Evolutionary conservation across 1,139 yeast species (phyloP), one percentile per base, ranked within the genome.

Genomic region (Kurtzmaniella quercitrusa): DNA sequence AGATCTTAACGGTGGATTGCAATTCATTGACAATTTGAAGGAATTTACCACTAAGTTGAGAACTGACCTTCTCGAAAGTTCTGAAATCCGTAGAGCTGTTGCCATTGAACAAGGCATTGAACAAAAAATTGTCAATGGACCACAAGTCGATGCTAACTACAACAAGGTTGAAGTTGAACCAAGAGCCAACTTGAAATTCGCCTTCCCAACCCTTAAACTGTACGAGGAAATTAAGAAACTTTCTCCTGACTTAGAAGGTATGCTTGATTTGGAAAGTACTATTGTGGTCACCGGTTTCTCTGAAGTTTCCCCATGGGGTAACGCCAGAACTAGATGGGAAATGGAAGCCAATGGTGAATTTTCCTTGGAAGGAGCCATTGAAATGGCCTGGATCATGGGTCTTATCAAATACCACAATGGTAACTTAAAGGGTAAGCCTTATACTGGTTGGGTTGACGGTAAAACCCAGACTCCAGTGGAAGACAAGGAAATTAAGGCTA

Each of bases 371-470:
- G 98, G 98, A 62, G 86, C 96, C 61, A 86, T 93, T 63, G 98
- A 93, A 75, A 91, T 93, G 96, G 98, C 98, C 43, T 93, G 98
- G 98, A 90, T 93, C 56, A 93, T 93, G 98, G 98, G 98, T 55
- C 79, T 86, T 65, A 90, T 93, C 72, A 88, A 87, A 69, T 93
- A 93, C 74, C 90, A 84, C 66, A 89, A 88, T 55, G 98, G 97
- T 70, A 81, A 82, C 65, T 78, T 91, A 65, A 91, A 91, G 81
- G 96, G 96, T 62, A 75, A 76, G 60, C 81, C 79, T 53, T 90
- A 90, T 74, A 77, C 94, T 45, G 98, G 98, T 55, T 93, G 98
- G 98, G 87, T 93, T 55, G 98, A 93, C 63, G 83, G 96, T 53
- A 91, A 93, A 79, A 82, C 96, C 49, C 84, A 80, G 57, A 82